Conservation (phyloP, 2,329 filamentous ascomycete species). For the Colletotrichum lupini region DNA sequence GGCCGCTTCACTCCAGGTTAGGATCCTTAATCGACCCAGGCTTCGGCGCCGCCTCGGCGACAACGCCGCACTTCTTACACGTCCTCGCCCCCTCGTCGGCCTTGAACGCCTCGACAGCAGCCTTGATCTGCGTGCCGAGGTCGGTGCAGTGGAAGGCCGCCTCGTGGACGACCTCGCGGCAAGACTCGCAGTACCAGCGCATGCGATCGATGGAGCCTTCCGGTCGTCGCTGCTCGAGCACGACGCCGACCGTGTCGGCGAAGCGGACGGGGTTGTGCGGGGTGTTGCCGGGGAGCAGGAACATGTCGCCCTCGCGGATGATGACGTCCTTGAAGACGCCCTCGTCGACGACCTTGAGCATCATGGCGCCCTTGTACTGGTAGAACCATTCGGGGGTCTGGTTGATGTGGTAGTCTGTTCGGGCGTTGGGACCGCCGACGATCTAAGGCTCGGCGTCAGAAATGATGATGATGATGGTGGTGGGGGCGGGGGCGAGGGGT, state of each 20-base stretch:
- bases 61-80: conserved; percentile 79
- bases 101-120: conserved; percentile 85
- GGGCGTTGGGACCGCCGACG: conserved; percentile 93
- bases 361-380: conserved; percentile 93
- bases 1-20: conserved; percentile 55
- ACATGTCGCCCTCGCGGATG: conserved; percentile 94
- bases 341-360: conserved; percentile 88
- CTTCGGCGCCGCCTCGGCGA: conserved; percentile 78
- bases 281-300: conserved; percentile 91
- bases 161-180: conserved; percentile 82
- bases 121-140: conserved; percentile 94
- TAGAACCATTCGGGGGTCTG: conserved; percentile 97
- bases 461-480: too few relatives aligned
- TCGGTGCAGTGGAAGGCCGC: conserved; percentile 88
- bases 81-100: conserved; percentile 73
- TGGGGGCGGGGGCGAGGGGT: too few relatives aligned
- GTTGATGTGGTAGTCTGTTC: conserved; percentile 99
- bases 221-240: conserved; percentile 87
- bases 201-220: conserved; percentile 78
- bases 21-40: conserved; percentile 69
- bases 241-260: conserved; percentile 91
- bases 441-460: conserved; percentile 61
- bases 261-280: conserved; percentile 97
- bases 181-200: conserved; percentile 88
- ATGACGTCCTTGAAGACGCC: conserved; percentile 82